Conservation (phyloP, 805 yeast species). For the Ogataea siamensis region DNA sequence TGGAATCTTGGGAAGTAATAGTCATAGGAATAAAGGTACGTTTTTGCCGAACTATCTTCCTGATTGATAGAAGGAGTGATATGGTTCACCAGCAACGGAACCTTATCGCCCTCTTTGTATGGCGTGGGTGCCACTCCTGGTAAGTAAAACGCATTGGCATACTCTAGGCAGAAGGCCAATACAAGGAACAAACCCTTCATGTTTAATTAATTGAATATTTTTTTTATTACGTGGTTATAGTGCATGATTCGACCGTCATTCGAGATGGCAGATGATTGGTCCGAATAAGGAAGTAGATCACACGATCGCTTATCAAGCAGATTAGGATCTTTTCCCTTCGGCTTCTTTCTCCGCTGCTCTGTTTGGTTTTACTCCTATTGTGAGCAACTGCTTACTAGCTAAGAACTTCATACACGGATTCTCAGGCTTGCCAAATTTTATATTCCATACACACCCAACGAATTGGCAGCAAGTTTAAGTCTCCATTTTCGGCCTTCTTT, state of each 20-base stretch:
- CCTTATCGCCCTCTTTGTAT: constrained; percentile 65
- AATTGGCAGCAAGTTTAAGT: too few relatives aligned
- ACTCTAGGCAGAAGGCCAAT: constrained; percentile 10
- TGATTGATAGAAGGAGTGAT: constrained; percentile 70
- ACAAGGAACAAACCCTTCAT: constrained; percentile 10
- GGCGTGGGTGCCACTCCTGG: constrained; percentile 97
- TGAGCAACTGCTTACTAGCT: too few relatives aligned
- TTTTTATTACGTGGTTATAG: constrained; percentile 12
- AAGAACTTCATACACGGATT: too few relatives aligned
- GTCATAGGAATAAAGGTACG: constrained; percentile 70
- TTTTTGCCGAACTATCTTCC: constrained; percentile 43
- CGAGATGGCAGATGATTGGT: constrained; percentile 1
- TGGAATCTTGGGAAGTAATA: constrained; percentile 82
- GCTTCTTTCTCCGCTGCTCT: too few relatives aligned
- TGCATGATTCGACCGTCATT: constrained; percentile 1
- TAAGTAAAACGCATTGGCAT: constrained; percentile 66
- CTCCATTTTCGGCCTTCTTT: too few relatives aligned
- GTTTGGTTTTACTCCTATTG: too few relatives aligned
- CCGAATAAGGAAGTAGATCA: neutral
- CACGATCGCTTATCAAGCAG: neutral
- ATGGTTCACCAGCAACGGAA: constrained; percentile 84
- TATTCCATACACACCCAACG: too few relatives aligned
- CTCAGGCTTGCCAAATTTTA: too few relatives aligned
- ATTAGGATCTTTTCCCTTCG: too few relatives aligned
- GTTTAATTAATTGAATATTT: constrained; percentile 1